Conservation (phyloP, 2,329 filamentous ascomycete genomes). For the Pleoardoris graminearum region DNA sequence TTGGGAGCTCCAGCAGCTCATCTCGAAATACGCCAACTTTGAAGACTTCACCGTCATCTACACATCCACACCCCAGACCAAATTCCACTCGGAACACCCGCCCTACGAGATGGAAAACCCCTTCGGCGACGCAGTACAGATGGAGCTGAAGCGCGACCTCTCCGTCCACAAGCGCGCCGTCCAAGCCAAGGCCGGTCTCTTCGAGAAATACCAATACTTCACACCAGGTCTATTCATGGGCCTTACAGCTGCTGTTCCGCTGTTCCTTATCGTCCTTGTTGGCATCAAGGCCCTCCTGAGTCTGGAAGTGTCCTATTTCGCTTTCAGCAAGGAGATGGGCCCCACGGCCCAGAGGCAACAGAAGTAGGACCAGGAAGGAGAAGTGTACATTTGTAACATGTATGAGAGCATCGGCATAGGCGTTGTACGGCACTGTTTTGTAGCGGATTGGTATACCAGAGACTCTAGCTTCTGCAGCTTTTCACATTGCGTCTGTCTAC, state of each 20-base stretch:
- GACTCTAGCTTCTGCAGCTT: neutral
- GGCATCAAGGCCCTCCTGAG: conserved; percentile 76
- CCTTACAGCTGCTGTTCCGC: conserved; percentile 68
- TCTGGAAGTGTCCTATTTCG: conserved; percentile 87
- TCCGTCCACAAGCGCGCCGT: conserved; percentile 34
- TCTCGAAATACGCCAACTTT: conserved; percentile 46
- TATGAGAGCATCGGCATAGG: conserved; percentile 19
- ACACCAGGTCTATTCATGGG: conserved; percentile 92
- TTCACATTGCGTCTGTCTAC: too few relatives aligned
- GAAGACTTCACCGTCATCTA: conserved; percentile 75
- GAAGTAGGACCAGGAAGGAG: conserved; percentile 36
- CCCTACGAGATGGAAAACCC: conserved; percentile 67
- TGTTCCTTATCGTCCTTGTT: conserved; percentile 77
- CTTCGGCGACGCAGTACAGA: conserved; percentile 65
- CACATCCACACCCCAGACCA: conserved; percentile 62
- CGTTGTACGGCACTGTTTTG: conserved; percentile 4
- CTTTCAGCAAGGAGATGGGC: conserved; percentile 95
- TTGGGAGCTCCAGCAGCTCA: conserved; percentile 24
- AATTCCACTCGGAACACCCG: conserved; percentile 23
- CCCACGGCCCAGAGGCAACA: conserved; percentile 84
- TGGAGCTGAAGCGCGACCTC: conserved; percentile 73
- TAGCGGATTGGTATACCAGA: conserved; percentile 1
- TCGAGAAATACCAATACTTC: conserved; percentile 94
- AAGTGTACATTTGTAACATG: conserved; percentile 21
- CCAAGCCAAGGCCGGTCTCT: conserved; percentile 55